Conservation (phyloP, 345 rosid genomes). For the Salix exigua region DNA sequence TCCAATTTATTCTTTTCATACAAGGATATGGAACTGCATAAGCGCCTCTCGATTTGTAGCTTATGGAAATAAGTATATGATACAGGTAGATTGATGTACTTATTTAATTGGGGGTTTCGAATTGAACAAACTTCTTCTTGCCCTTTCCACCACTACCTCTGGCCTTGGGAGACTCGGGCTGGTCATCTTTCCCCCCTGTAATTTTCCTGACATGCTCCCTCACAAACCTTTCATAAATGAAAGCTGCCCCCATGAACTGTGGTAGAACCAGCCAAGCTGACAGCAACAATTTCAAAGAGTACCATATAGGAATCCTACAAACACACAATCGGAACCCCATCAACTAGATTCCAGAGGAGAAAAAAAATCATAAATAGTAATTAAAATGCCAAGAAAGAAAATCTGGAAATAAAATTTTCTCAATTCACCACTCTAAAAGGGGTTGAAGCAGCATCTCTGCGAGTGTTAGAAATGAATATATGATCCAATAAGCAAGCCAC, state of each 20-base stretch:
- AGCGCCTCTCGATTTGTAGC: background rate
- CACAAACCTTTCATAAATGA: slow-evolving; percentile 52
- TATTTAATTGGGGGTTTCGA: slow-evolving; percentile 27
- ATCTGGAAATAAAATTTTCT: background rate
- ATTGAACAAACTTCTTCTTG: slow-evolving; percentile 31
- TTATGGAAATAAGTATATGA: background rate
- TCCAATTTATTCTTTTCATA: too few species aligned
- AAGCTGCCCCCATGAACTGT: slow-evolving; percentile 72
- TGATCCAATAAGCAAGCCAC: slow-evolving; percentile 95
- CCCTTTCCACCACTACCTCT: slow-evolving; percentile 12
- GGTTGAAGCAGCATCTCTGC: slow-evolving; percentile 67
- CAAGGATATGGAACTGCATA: background rate
- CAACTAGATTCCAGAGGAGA: too few species aligned
- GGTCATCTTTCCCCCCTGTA: slow-evolving; percentile 16
- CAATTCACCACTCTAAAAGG: slow-evolving; percentile 51
- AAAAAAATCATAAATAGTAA: too few species aligned
- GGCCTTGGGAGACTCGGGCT: slow-evolving; percentile 2
- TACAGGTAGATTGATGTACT: background rate
- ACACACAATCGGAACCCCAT: background rate
- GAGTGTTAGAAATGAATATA: slow-evolving; percentile 75
- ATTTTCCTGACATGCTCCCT: slow-evolving; percentile 49
- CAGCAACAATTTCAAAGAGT: slow-evolving; percentile 51
- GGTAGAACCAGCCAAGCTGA: slow-evolving; percentile 80
- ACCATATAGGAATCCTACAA: slow-evolving; percentile 85
- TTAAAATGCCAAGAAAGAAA: too few species aligned